Conservation (phyloP, 495 filamentous ascomycete species). For the Endocarpon pusillum region DNA sequence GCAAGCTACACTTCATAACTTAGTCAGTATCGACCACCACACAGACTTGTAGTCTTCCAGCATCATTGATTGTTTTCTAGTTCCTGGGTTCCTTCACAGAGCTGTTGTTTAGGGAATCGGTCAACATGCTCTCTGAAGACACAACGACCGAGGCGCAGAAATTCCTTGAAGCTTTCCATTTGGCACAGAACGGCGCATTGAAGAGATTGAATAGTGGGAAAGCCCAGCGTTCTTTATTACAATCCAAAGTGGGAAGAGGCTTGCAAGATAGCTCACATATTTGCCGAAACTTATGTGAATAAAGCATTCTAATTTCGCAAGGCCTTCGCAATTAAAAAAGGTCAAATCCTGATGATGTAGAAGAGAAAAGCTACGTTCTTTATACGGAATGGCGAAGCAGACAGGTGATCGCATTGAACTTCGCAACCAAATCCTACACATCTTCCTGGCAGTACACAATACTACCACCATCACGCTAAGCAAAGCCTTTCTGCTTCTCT, state of each 20-base stretch:
- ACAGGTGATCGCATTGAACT: constrained; percentile 13
- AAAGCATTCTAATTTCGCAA: constrained; percentile 1
- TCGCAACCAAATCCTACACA: constrained; percentile 15
- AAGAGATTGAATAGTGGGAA: constrained; percentile 28
- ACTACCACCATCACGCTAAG: constrained; percentile 13
- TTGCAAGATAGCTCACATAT: constrained; percentile 29
- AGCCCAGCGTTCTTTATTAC: constrained; percentile 31
- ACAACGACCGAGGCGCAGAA: constrained; percentile 2
- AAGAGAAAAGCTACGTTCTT: constrained; percentile 4
- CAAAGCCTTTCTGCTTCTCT: constrained; percentile 9
- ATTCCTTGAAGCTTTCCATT: constrained; percentile 15
- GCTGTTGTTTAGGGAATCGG: constrained; percentile 42
- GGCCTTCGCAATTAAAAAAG: constrained; percentile 12
- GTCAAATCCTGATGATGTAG: constrained; percentile 11
- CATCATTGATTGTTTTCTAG: constrained; percentile 24
- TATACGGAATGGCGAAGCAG: constrained; percentile 12
- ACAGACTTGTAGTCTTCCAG: background rate
- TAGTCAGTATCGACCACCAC: background rate
- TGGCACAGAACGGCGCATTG: constrained; percentile 3
- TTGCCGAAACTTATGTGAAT: constrained; percentile 19
- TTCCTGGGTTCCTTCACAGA: constrained; percentile 49
- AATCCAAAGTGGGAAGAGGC: constrained; percentile 31
- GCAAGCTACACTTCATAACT: constrained; percentile 36
- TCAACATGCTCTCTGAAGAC: constrained; percentile 16
- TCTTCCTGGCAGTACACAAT: constrained; percentile 16